Base-by-base conservation (phyloP, 768 basidiomycete genomes). In the Collybia sordida region DNA sequence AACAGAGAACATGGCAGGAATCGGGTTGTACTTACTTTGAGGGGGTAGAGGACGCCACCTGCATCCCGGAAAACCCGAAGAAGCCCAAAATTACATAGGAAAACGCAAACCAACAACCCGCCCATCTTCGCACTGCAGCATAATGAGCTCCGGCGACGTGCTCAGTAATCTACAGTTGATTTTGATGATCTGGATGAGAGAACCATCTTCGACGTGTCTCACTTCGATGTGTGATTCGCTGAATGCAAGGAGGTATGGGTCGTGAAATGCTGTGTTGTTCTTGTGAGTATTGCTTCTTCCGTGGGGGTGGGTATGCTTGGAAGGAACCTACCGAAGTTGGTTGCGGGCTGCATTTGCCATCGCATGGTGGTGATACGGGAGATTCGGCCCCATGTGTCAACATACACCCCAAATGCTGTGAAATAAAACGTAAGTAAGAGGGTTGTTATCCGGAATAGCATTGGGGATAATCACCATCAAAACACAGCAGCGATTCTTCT, bases 161-260 rank as follows among this genome's bases (percentile, higher is more conserved):
- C 59, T 57, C 24, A 65, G 45, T n/a, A 59, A 41, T 5, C 38
- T 25, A 45, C 55, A 57, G 6, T 41, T 45, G 53, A 83, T 82
- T 48, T 81, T 74, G 41, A 90, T 84, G 58, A 86, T 83, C 68
- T 91, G 89, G 34, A 83, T 78, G 57, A 88, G 75, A 19, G 74
- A 67, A 15, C 85, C 85, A 0, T 80, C 83, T 56, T 86, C 82
- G 22, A 90, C 80, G 59, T 90, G 78, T 28, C 85, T 80, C 23
- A 92, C 82, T 62, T 91, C 89, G 57, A 91, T 78, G 56, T 87
- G 89, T 6, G 78, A 83, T 6, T 82, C 77, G 56, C 88, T 86
- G 62, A 92, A 88, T 1, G 85, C 90, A 40, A 92, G 71, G 19
- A 92, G 79, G 59, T 88, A 91, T 0, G 90, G 89, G 64, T 86